These are phyloP conservation scores for Epichloe elymi DNA, from an alignment of 2,329 filamentous ascomycete genomes.

Conservation along the genomic window DNA sequence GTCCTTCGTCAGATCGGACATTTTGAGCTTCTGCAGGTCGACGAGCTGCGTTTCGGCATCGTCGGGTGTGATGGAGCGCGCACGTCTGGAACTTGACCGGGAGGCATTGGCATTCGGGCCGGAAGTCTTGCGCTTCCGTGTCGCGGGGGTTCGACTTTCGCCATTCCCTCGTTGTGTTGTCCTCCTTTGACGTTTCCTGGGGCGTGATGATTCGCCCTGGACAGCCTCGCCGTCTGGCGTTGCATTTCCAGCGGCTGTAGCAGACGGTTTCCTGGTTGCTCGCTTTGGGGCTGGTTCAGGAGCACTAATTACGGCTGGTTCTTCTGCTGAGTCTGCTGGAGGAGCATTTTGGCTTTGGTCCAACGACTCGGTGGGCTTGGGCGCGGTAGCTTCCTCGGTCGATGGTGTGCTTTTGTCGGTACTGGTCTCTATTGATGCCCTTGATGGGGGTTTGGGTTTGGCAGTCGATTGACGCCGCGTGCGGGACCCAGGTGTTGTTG, in stretches of 20 bases:
- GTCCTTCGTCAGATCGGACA: slow-evolving; percentile 60
- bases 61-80: slow-evolving; percentile 44
- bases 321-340: background rate
- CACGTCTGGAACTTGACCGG: slow-evolving; percentile 17
- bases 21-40: slow-evolving; percentile 52
- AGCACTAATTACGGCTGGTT: slow-evolving; percentile 5
- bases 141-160: slow-evolving; percentile 9
- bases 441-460: background rate
- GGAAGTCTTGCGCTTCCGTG: slow-evolving; percentile 17
- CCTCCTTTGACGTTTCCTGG: slow-evolving; percentile 21
- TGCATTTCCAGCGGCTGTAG: slow-evolving; percentile 9
- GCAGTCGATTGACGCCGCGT: slow-evolving; percentile 2
- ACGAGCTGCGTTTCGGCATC: slow-evolving; percentile 50
- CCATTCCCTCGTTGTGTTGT: slow-evolving; percentile 11
- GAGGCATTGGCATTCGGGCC: slow-evolving; percentile 10
- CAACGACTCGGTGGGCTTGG: background rate
- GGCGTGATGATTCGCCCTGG: slow-evolving; percentile 5
- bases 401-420: background rate
- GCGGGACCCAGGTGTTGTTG: background rate
- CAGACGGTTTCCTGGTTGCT: slow-evolving; percentile 9
- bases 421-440: slow-evolving; percentile 2
- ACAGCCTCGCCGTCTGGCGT: slow-evolving; percentile 1
- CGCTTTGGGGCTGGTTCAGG: slow-evolving; percentile 2
- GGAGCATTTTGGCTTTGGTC: background rate
- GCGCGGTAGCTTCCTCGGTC: background rate